A percentile compares a stretch with the other conserved stretches of the same genome.
Conservation (phyloP, 441 rosid genomes). For the Syzygium syzygioides region DNA sequence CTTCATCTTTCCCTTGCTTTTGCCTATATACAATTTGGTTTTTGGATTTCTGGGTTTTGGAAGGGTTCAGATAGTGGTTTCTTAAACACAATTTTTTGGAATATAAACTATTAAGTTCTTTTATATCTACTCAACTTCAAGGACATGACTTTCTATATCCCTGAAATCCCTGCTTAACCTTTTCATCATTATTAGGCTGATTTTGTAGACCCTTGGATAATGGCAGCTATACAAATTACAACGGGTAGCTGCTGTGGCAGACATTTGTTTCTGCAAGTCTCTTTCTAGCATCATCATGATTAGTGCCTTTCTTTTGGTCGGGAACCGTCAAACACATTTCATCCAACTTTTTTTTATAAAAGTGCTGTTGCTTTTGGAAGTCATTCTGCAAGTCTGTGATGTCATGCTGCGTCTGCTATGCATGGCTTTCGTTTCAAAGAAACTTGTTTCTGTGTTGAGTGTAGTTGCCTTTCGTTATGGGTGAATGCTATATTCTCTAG, state of each 20-base stretch:
- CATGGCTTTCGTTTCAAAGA: neutral
- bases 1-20: neutral
- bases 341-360: neutral
- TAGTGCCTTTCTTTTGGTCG: neutral
- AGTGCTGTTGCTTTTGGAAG: neutral
- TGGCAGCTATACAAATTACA: neutral
- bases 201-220: neutral
- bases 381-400: neutral
- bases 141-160: neutral
- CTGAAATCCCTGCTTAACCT: neutral
- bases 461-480: neutral
- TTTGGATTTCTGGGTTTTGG: neutral
- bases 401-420: neutral
- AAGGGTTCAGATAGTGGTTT: neutral
- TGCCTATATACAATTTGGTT: neutral
- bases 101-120: neutral
- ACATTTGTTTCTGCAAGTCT: neutral
- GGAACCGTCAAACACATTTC: neutral
- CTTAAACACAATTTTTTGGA: neutral
- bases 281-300: neutral
- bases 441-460: neutral
- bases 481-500: neutral
- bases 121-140: neutral
- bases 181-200: neutral
- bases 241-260: neutral